These are phyloP conservation scores for Moesziomyces antarcticus DNA, from an alignment of 1,284 basidiomycete genomes.

Conservation along the genomic window DNA sequence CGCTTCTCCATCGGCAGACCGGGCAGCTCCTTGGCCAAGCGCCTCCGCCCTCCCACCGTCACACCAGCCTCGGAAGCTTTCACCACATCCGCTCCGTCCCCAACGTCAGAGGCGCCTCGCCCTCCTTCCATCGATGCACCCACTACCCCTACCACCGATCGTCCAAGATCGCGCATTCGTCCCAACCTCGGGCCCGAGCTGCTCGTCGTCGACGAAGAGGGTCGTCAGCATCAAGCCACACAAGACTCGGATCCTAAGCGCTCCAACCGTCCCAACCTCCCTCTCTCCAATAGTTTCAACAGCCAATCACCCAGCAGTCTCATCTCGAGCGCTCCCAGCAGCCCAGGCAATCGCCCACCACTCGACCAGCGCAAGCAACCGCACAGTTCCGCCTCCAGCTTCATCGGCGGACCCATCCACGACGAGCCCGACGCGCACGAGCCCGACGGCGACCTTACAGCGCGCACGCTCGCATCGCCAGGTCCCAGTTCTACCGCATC, in stretches of 20 bases:
- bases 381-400: conserved; percentile 16
- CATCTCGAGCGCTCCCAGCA: conserved; percentile 12
- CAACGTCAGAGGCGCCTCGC: conserved; percentile 4
- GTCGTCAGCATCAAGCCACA: conserved; percentile 16
- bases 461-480: conserved; percentile 2
- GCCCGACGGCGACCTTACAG: not conserved
- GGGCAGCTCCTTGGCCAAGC: conserved; percentile 22
- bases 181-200: conserved; percentile 19
- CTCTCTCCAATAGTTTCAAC: conserved; percentile 25
- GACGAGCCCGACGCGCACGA: conserved; percentile 37
- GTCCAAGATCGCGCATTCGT: conserved; percentile 9
- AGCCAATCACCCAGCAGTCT: conserved; percentile 29
- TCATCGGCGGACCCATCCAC: conserved; percentile 25
- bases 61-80: conserved; percentile 16
- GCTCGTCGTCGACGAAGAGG: conserved; percentile 47
- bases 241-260: not conserved
- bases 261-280: not conserved
- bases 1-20: conserved; percentile 33
- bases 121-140: conserved; percentile 8
- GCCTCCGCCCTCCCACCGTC: conserved; percentile 20
- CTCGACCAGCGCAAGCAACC: conserved; percentile 4
- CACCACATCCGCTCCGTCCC: conserved; percentile 5
- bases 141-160: conserved; percentile 1
- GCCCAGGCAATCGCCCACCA: conserved; percentile 4
- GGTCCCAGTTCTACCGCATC: conserved; percentile 17